phyloP scores from a whole-genome alignment of 129 eudicot genomes.

The Cynara cardunculus region DNA sequence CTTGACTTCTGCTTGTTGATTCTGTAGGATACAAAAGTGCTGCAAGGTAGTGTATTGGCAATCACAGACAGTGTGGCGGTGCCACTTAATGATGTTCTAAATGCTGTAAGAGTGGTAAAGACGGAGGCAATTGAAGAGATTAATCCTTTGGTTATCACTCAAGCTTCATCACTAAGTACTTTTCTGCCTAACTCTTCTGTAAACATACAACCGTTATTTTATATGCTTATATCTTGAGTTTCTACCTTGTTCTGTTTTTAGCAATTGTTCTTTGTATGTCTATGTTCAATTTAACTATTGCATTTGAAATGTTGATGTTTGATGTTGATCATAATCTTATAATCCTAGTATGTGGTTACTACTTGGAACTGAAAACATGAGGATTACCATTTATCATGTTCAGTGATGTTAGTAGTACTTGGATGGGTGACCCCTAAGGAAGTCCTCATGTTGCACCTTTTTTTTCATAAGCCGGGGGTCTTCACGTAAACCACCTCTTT shows the following conservation, averaged over 20 bases:
- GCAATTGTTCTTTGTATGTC: not conserved
- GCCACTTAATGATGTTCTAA: constrained; percentile 29
- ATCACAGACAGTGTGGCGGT: constrained; percentile 43
- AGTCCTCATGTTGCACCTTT: not conserved
- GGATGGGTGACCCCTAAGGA: not conserved
- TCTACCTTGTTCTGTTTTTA: not conserved
- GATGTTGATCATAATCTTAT: not conserved
- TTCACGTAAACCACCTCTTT: not conserved
- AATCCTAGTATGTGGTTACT: not conserved
- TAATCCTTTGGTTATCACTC: constrained; percentile 51
- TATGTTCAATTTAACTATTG: not conserved
- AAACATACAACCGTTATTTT: not conserved
- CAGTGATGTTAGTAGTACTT: not conserved
- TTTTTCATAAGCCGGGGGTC: not conserved
- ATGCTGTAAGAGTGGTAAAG: constrained; percentile 33
- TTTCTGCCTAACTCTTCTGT: not conserved
- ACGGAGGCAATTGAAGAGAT: constrained; percentile 23
- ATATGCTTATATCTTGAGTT: not conserved
- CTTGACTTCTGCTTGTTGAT: constrained; percentile 3
- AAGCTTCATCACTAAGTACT: constrained; percentile 52
- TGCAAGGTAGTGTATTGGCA: constrained; percentile 37
- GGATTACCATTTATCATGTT: not conserved
- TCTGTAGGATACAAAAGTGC: constrained; percentile 25
- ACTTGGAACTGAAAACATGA: not conserved
- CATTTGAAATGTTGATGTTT: not conserved